Evolutionary conservation across 768 basidiomycete species (phyloP).

Genomic region (Pisolithus marmoratus): DNA sequence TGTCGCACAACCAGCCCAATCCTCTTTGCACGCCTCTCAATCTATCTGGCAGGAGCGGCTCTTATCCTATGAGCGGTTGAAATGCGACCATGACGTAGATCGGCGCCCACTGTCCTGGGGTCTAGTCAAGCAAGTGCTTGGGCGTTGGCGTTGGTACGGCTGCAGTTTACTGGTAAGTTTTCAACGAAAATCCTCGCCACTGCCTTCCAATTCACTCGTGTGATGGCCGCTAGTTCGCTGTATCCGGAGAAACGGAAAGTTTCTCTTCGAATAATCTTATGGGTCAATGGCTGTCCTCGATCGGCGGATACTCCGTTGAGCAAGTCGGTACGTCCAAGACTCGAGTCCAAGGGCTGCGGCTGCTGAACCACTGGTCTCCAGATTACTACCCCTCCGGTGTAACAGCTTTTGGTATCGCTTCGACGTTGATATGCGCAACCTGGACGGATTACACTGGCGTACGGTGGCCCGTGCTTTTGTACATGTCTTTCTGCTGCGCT

Average conservation of each 20-base stretch:
- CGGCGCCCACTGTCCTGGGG: conserved; percentile 42
- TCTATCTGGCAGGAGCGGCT: conserved; percentile 42
- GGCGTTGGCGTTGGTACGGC: conserved; percentile 63
- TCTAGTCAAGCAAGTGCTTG: conserved; percentile 42
- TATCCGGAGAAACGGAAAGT: conserved; percentile 63
- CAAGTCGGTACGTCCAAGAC: conserved; percentile 41
- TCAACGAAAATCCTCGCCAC: neutral
- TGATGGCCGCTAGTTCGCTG: conserved; percentile 44
- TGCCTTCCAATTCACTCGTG: neutral
- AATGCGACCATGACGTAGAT: conserved; percentile 33
- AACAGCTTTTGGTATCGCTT: conserved; percentile 59
- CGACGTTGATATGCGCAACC: conserved; percentile 55
- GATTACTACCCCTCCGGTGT: conserved; percentile 59
- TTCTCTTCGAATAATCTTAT: conserved; percentile 68
- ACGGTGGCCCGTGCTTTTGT: conserved; percentile 62
- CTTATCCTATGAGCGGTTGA: conserved; percentile 45
- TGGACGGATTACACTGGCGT: conserved; percentile 56
- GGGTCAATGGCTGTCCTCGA: conserved; percentile 65
- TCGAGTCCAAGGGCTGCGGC: neutral
- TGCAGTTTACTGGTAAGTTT: conserved; percentile 54
- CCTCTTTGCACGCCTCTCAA: neutral
- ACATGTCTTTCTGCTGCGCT: conserved; percentile 53
- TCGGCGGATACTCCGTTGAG: conserved; percentile 57
- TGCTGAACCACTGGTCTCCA: conserved; percentile 15
- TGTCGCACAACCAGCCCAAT: conserved; percentile 4